Conservation (phyloP, 2,329 filamentous ascomycete species). For the Arthrocladium fulminans region DNA sequence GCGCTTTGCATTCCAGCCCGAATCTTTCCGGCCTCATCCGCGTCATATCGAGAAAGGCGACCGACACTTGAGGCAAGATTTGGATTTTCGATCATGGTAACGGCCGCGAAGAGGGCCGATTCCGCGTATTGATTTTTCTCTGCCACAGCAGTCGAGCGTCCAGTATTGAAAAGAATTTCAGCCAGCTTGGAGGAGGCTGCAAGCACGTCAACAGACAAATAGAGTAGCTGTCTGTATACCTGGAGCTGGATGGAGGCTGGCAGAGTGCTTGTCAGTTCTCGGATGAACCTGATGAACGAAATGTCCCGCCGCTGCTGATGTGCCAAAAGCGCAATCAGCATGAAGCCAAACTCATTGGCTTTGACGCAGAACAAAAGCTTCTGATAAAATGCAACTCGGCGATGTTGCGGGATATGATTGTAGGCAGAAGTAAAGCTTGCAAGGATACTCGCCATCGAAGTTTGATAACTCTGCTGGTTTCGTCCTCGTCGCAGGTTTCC, state of each 20-base stretch:
- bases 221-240: slow-evolving; percentile 67
- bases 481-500: slow-evolving; percentile 61
- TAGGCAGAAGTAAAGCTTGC: slow-evolving; percentile 93
- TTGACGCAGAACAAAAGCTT: slow-evolving; percentile 80
- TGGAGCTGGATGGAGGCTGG: slow-evolving; percentile 63
- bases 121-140: slow-evolving; percentile 31
- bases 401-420: slow-evolving; percentile 85
- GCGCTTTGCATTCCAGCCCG: slow-evolving; percentile 21
- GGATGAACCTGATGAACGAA: slow-evolving; percentile 63
- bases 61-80: slow-evolving; percentile 12
- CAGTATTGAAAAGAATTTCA: slow-evolving; percentile 58
- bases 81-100: slow-evolving; percentile 14
- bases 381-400: slow-evolving; percentile 71
- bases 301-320: slow-evolving; percentile 76
- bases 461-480: slow-evolving; percentile 57
- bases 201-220: slow-evolving; percentile 65
- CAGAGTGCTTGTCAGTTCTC: slow-evolving; percentile 64
- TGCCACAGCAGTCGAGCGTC: slow-evolving; percentile 26
- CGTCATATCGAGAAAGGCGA: slow-evolving; percentile 9
- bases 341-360: slow-evolving; percentile 76
- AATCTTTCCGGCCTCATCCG: slow-evolving; percentile 7
- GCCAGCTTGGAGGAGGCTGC: slow-evolving; percentile 66
- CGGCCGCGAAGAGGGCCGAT: slow-evolving; percentile 30
- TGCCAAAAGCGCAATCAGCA: slow-evolving; percentile 79
- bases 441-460: slow-evolving; percentile 79